phyloP scores from a whole-genome alignment of 805 yeast species.

The Soucietia sequanensis region DNA sequence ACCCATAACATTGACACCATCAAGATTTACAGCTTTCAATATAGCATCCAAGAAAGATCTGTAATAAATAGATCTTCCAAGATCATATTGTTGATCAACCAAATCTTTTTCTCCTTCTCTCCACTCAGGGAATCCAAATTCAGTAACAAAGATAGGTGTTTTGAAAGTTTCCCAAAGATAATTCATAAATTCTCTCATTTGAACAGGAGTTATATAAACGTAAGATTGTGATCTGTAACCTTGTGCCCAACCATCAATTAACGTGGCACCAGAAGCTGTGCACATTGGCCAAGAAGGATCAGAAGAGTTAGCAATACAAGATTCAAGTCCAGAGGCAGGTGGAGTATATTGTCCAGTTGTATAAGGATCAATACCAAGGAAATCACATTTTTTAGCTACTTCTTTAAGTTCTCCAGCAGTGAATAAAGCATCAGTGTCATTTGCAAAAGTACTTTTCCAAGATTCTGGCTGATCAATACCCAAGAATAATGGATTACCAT shows the following conservation, averaged over 20 bases:
- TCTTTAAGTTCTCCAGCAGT: conserved; percentile 22
- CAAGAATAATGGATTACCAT: conserved; percentile 28
- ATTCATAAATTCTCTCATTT: conserved; percentile 23
- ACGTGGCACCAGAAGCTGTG: conserved; percentile 11
- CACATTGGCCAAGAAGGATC: conserved; percentile 25
- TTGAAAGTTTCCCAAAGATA: conserved; percentile 22
- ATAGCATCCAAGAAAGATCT: conserved; percentile 24
- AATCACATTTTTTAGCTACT: conserved; percentile 24
- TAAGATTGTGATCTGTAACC: conserved; percentile 20
- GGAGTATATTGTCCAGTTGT: conserved; percentile 18
- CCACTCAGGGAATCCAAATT: conserved; percentile 33
- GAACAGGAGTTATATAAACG: conserved; percentile 21
- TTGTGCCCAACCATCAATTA: conserved; percentile 16
- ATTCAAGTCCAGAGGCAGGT: conserved; percentile 19
- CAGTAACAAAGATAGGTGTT: conserved; percentile 27
- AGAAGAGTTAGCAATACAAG: conserved; percentile 18
- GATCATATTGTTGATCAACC: conserved; percentile 25
- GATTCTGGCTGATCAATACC: conserved; percentile 28
- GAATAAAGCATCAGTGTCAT: conserved; percentile 14
- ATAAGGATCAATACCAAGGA: conserved; percentile 32
- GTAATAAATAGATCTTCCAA: conserved; percentile 26
- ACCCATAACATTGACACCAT: conserved; percentile 25
- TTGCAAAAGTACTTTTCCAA: conserved; percentile 15
- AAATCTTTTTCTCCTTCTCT: conserved; percentile 23
- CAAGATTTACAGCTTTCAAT: conserved; percentile 20